Evolutionary conservation across 1,284 basidiomycete species (phyloP), one percentile per base, ranked within the genome.

Genomic region (Fistulinella cinereoalba): DNA sequence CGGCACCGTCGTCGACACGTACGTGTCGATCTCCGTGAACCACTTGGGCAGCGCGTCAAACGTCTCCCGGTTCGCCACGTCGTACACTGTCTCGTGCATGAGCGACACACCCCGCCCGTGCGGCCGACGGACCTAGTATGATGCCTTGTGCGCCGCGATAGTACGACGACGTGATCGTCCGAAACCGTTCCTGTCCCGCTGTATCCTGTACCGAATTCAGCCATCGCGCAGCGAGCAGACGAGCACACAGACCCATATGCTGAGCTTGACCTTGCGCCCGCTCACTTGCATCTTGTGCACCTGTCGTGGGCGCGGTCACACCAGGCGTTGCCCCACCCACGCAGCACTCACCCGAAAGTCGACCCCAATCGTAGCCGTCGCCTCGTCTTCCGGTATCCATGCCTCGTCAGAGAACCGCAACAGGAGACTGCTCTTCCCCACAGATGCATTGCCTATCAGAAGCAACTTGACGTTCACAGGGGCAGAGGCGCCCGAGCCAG

Each of bases 321-420:
- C 28, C 3, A 15, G 28, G 12, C 3, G 8, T 28, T 27, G 25
- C 25, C 7, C 25, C 25, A n/a, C n/a, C n/a, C n/a, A n/a, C 25
- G 12, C 10, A 1, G 8, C 9, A 74, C 83, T 64, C 66, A 85
- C 86, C 53, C 86, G 73, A 66, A 88, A 89, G 64, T 89, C 87
- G 1, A 90, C 85, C 11, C 89, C 91, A 59, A 97, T 97, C n/a
- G 94, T 97, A 21, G 94, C 92, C 46, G 85, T 88, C 36, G 88
- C 85, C 71, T 98, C 96, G 62, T 98, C 96, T 60, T 97, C 92
- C 19, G 90, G 85, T 25, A 98, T 72, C 81, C 95, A 99, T 58
- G 93, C 91, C 69, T 97, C 91, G 64, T 99, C 95, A 4, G 94
- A 96, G 75, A 97, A 99, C 7, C 96, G 80, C 6, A 98, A 73